Conservation (phyloP, 202 grass and related monocot species). For the Setaria italica region DNA sequence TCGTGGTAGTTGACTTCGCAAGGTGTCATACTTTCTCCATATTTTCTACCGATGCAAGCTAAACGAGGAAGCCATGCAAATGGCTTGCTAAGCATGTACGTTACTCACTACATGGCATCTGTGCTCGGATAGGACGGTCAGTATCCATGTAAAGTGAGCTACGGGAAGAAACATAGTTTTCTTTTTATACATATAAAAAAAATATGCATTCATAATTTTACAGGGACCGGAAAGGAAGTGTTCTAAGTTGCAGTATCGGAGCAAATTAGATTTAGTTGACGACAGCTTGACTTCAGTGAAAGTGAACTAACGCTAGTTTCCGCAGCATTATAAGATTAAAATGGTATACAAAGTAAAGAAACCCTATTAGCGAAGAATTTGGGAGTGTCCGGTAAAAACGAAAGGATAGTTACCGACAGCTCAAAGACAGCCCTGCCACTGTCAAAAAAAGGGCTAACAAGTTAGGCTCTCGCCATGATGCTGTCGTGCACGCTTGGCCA, state of each 20-base stretch:
- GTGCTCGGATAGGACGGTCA: neutral
- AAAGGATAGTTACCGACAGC: neutral
- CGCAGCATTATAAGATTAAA: neutral
- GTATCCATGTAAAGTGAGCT: neutral
- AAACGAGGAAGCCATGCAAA: slow-evolving; percentile 19
- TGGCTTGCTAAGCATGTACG: slow-evolving; percentile 4
- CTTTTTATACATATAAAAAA: neutral
- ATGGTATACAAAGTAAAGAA: neutral
- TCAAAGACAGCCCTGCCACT: neutral
- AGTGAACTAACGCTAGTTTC: neutral
- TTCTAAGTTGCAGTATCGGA: neutral
- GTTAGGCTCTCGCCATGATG: slow-evolving; percentile 45
- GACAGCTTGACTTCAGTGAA: neutral
- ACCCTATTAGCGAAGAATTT: neutral
- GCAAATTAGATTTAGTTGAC: neutral
- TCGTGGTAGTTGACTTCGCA: neutral
- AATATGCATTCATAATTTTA: neutral
- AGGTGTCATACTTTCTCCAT: neutral
- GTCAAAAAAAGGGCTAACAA: neutral
- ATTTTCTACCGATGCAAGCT: neutral
- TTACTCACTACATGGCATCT: neutral
- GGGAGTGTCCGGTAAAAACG: neutral
- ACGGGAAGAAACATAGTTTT: too few species aligned
- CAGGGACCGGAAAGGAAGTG: neutral
- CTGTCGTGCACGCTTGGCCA: slow-evolving; percentile 5